Conservation (phyloP, 1,284 basidiomycete species). For the Taiwanofungus camphoratus region DNA sequence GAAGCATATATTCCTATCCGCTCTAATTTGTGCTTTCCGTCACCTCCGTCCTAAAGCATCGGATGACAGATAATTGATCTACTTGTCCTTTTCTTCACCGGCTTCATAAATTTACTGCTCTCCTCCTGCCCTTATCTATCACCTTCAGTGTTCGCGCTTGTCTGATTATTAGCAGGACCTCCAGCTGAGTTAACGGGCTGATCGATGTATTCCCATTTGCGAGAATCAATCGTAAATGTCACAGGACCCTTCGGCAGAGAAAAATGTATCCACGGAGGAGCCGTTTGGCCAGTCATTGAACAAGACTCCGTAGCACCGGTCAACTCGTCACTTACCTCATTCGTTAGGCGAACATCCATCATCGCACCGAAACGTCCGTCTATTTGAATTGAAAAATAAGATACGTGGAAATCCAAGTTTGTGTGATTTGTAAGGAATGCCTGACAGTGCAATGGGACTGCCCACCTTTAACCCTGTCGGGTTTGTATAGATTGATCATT, state of each 20-base stretch:
- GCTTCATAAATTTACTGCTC: no score
- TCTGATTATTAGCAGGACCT: no score
- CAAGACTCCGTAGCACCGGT: neutral
- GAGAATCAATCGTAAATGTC: slow-evolving; percentile 76
- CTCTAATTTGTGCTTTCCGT: no score
- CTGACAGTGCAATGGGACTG: no score
- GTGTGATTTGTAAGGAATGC: no score
- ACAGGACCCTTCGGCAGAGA: slow-evolving; percentile 69
- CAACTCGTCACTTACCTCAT: slow-evolving; percentile 73
- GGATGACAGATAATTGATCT: no score
- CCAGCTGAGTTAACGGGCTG: slow-evolving; percentile 16
- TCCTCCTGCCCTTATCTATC: no score
- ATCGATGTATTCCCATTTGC: slow-evolving; percentile 55
- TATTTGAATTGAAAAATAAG: slow-evolving; percentile 27
- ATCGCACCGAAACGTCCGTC: slow-evolving; percentile 91
- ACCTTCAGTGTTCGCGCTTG: no score
- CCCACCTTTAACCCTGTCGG: slow-evolving; percentile 75
- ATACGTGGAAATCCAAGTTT: no score
- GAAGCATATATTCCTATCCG: no score
- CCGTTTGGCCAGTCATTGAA: slow-evolving; percentile 4
- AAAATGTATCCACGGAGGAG: slow-evolving; percentile 3
- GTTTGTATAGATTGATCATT: slow-evolving; percentile 58
- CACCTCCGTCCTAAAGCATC: no score
- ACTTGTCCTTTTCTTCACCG: no score
- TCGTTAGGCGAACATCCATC: slow-evolving; percentile 84